These are phyloP conservation scores for Mycena belliarum DNA, from an alignment of 768 basidiomycete species.

Conservation along the genomic window DNA sequence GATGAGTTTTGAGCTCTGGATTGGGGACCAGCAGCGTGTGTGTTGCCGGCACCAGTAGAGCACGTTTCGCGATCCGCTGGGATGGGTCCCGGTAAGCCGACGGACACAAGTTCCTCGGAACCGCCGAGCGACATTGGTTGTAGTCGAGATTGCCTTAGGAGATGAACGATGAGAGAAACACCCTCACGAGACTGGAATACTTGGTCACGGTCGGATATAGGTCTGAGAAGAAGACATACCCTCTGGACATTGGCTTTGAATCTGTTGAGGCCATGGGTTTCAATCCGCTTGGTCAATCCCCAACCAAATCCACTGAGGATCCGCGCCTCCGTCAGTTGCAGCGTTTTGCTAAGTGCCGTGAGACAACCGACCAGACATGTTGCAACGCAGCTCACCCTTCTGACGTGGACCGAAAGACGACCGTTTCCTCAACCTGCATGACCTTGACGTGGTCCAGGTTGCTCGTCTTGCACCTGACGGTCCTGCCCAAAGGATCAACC, in stretches of 20 bases:
- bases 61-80: not conserved
- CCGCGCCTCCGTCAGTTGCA: constrained; percentile 85
- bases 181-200: constrained; percentile 76
- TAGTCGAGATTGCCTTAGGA: constrained; percentile 78
- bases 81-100: constrained; percentile 13
- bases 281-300: constrained; percentile 85
- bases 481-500: constrained; percentile 80
- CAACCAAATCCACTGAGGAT: constrained; percentile 90
- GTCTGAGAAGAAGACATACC: constrained; percentile 34
- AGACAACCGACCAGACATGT: not conserved
- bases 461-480: constrained; percentile 76
- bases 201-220: not conserved
- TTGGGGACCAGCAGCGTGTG: not conserved
- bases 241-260: constrained; percentile 91
- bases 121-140: constrained; percentile 54
- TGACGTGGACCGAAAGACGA: constrained; percentile 64
- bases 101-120: constrained; percentile 23
- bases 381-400: constrained; percentile 61
- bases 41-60: not conserved
- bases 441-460: constrained; percentile 95
- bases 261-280: constrained; percentile 78
- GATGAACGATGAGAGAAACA: constrained; percentile 75
- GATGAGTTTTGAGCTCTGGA: constrained; percentile 18
- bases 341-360: constrained; percentile 56
- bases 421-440: constrained; percentile 88